Evolutionary conservation across 345 rosid species (phyloP).

Genomic region (Ricinus communis): DNA sequence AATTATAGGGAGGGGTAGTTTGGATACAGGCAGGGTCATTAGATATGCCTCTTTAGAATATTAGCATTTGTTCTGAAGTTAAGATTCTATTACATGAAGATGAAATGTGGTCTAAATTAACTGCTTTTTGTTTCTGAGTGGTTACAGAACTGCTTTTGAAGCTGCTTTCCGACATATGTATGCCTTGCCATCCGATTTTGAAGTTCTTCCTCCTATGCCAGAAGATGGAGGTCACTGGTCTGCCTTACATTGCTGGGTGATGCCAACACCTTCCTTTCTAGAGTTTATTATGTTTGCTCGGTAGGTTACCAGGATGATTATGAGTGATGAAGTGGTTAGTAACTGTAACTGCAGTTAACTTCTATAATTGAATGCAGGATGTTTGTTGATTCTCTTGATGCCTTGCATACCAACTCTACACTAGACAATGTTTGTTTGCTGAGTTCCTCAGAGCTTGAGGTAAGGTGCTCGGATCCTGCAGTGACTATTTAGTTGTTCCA

Average conservation of each 20-base stretch:
- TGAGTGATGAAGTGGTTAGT: background rate
- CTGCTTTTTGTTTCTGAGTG: conserved; percentile 12
- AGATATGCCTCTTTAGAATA: background rate
- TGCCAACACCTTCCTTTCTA: conserved; percentile 94
- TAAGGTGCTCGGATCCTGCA: background rate
- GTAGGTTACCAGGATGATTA: conserved; percentile 30
- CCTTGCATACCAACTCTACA: conserved; percentile 54
- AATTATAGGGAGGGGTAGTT: background rate
- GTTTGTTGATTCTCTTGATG: conserved; percentile 89
- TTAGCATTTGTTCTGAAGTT: background rate
- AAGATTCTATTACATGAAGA: background rate
- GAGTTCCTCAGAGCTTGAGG: too few species aligned
- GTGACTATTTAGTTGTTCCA: background rate
- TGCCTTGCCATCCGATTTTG: conserved; percentile 57
- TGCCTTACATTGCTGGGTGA: conserved; percentile 90
- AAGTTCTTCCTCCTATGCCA: conserved; percentile 96
- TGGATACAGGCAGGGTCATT: background rate
- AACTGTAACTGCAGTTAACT: background rate
- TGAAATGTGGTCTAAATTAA: conserved; percentile 3
- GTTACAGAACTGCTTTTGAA: conserved; percentile 67
- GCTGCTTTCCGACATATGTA: conserved; percentile 83
- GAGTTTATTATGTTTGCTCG: conserved; percentile 90
- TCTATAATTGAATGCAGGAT: conserved; percentile 51
- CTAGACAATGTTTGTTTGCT: conserved; percentile 39
- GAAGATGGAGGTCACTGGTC: conserved; percentile 92